Conservation (phyloP, 306 rosid genomes). For the Chamaecrista fasciculata region DNA sequence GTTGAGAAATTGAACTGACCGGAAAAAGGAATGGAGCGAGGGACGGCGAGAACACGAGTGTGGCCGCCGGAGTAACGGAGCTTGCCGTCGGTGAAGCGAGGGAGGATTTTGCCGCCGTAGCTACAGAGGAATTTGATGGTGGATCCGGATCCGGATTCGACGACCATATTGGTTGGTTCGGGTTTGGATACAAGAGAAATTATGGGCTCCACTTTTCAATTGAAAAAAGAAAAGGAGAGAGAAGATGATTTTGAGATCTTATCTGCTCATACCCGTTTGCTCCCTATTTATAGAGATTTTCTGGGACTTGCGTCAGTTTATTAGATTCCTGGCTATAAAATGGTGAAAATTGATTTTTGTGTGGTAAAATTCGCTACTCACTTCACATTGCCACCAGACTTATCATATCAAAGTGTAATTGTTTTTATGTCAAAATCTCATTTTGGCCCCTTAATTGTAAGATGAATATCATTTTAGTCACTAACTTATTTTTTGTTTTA, state of each 20-base stretch:
- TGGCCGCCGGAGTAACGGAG: constrained; percentile 70
- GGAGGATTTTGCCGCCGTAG: constrained; percentile 71
- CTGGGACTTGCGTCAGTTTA: background rate
- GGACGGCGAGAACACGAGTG: constrained; percentile 63
- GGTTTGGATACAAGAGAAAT: background rate
- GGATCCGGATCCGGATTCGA: too few relatives aligned
- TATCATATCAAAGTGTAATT: too few relatives aligned
- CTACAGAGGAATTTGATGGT: constrained; percentile 62
- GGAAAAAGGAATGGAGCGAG: constrained; percentile 50
- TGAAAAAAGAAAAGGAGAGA: background rate
- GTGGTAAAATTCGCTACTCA: too few relatives aligned
- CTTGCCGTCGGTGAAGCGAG: constrained; percentile 70
- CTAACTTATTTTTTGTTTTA: too few relatives aligned
- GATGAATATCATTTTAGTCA: too few relatives aligned
- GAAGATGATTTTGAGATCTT: constrained; percentile 37
- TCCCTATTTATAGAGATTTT: constrained; percentile 41
- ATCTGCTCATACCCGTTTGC: background rate
- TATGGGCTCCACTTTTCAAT: background rate
- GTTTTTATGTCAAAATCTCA: too few relatives aligned
- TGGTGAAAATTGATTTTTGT: too few relatives aligned
- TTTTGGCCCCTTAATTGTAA: too few relatives aligned
- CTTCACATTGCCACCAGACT: too few relatives aligned
- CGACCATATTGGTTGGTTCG: background rate
- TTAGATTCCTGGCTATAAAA: background rate
- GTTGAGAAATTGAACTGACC: constrained; percentile 38